phyloP scores from a whole-genome alignment of 2,329 filamentous ascomycete species.

The Pseudogymnoascus sp. region DNA sequence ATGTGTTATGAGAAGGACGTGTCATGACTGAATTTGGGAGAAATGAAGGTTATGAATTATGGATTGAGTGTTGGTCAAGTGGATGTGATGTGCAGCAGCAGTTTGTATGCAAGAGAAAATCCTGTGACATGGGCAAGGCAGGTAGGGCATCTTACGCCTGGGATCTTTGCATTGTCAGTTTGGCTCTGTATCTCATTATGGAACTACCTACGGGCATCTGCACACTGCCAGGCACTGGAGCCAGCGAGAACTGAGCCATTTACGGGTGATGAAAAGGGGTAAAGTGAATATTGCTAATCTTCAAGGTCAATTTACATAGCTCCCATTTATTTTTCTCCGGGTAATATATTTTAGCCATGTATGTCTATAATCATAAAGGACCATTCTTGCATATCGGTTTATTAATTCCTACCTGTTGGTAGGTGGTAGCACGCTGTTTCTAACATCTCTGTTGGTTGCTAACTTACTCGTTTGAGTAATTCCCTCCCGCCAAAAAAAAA shows the following conservation, averaged over 20 bases:
- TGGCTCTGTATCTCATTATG: neutral
- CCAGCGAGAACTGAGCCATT: neutral
- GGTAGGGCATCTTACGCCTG: conserved; percentile 46
- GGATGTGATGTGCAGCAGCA: neutral
- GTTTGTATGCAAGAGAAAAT: neutral
- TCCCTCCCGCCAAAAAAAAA: no score
- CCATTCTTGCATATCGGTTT: no score
- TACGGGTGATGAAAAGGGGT: neutral
- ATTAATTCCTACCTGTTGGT: no score
- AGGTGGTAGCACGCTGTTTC: no score
- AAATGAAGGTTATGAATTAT: neutral
- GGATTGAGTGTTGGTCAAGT: neutral
- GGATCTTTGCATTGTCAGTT: conserved; percentile 28
- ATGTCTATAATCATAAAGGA: no score
- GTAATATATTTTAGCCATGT: no score
- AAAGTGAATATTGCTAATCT: no score
- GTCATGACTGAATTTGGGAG: neutral
- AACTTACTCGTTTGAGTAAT: no score
- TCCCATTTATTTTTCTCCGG: neutral
- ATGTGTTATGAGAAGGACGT: neutral
- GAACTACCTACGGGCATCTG: neutral
- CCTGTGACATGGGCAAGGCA: conserved; percentile 29
- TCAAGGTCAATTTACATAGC: neutral
- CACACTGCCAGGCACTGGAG: neutral
- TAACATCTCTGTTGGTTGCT: no score